Evolutionary conservation across 257 asterid genomes (phyloP), one percentile per base, ranked within the genome.

Genomic region (Verbascum thapsus): DNA sequence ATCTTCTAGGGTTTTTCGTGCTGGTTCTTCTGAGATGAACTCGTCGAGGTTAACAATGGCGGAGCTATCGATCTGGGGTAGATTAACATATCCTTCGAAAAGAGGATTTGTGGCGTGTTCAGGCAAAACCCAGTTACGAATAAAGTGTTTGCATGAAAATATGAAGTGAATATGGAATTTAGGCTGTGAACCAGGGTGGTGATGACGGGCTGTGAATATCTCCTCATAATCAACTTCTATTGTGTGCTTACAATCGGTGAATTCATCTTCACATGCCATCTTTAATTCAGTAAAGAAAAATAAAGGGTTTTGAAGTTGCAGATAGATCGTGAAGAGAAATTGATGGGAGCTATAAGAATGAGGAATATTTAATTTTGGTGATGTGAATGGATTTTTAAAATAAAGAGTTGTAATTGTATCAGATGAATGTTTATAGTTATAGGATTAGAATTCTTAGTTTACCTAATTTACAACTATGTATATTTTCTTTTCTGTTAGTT

Each of bases 121-220:
- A 7, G 0, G 11, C 15, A 34, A 6, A 3, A 53, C 12, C 63
- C 47, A 57, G 0, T 35, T 2, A 17, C 3, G 18, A 10, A 17
- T 5, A 16, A 2, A 2, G 49, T 38, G 8, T 16, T 38, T 16
- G 63, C 63, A 39, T 0, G 48, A 57, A 18, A 37, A 37, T 4
- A 6, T 57, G 63, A 34, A 47, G n/a, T 26, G n/a, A 34, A 50
- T 15, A 34, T n/a, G n/a, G 56, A 61, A 34, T 61, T 34, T 49
- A 4, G 9, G 18, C 7, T 10, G 3, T 20, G 18, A 6, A 8
- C 18, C 5, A 19, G 4, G 7, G 42, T 20, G 41, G 12, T 17
- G 42, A 0, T 7, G 13, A 2, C n/a, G 22, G 51, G 34, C 3
- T 1, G 53, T 48, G 30, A 7, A 48, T 18, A 18, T n/a, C 3